These are phyloP conservation scores for Rhizoclosmatium sp. DNA, from an alignment of 192 early-diverging fungal species.

Conservation along the genomic window DNA sequence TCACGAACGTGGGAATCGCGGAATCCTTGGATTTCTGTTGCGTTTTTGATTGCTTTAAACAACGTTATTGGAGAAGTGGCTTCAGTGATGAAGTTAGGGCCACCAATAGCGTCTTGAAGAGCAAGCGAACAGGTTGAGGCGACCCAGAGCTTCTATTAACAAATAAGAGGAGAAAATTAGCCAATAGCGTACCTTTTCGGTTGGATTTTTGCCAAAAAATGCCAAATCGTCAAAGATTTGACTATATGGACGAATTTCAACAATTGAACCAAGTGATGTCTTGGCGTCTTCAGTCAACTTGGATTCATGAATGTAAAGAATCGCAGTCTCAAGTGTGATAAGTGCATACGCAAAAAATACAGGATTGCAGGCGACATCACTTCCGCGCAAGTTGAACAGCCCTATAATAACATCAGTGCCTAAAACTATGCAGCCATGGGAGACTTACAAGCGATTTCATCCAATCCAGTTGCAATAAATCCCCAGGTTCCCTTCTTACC, in stretches of 20 bases:
- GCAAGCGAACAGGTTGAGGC: constrained; percentile 76
- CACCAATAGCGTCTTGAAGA: constrained; percentile 75
- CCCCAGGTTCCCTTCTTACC: constrained; percentile 72
- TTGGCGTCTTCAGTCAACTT: constrained; percentile 72
- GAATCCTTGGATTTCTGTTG: constrained; percentile 89
- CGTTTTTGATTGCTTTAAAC: constrained; percentile 95
- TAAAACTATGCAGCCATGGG: no score
- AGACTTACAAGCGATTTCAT: constrained; percentile 85
- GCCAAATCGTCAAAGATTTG: constrained; percentile 79
- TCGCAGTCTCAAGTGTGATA: constrained; percentile 71
- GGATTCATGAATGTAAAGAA: constrained; percentile 79
- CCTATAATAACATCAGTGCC: constrained; percentile 42
- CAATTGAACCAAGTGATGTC: constrained; percentile 62
- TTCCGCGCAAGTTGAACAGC: constrained; percentile 97
- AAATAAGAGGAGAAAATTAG: no score
- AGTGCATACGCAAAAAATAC: constrained; percentile 95
- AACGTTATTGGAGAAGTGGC: constrained; percentile 75
- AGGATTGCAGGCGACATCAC: constrained; percentile 94
- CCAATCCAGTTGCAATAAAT: constrained; percentile 85
- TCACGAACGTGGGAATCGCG: constrained; percentile 90
- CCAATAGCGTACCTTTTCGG: background rate
- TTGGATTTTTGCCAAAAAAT: constrained; percentile 28
- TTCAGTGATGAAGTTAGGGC: constrained; percentile 59
- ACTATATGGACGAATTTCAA: constrained; percentile 77
- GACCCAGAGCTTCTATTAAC: constrained; percentile 61